phyloP scores from a whole-genome alignment of 768 basidiomycete genomes.

The Tylopilus sp. region DNA sequence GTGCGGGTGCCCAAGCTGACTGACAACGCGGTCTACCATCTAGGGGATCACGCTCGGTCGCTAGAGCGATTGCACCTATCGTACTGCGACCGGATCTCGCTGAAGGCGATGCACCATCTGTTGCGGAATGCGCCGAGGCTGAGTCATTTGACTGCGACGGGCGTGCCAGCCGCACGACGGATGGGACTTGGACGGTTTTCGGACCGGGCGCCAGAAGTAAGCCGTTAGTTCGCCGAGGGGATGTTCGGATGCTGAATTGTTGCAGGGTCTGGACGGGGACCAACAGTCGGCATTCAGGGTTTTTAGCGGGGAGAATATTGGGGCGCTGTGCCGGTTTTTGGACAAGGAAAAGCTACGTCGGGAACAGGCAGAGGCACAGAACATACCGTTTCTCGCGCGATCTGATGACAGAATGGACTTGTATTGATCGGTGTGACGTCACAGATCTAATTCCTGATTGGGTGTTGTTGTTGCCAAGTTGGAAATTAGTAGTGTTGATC shows the following conservation, averaged over 20 bases:
- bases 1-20: conserved; percentile 81
- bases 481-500: not conserved
- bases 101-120: conserved; percentile 71
- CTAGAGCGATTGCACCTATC: conserved; percentile 84
- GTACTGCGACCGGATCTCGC: conserved; percentile 78
- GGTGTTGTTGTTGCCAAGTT: not conserved
- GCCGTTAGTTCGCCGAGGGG: conserved; percentile 23
- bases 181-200: conserved; percentile 76
- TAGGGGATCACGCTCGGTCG: conserved; percentile 65
- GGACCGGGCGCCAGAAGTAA: conserved; percentile 60
- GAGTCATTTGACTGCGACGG: conserved; percentile 76
- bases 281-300: conserved; percentile 76
- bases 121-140: conserved; percentile 57
- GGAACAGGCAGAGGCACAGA: conserved; percentile 54
- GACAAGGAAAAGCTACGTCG: conserved; percentile 64
- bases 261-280: conserved; percentile 59
- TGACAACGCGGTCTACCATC: conserved; percentile 74
- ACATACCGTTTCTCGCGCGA: conserved; percentile 56
- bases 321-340: conserved; percentile 60
- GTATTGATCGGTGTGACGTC: conserved; percentile 36
- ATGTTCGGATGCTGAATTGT: conserved; percentile 2
- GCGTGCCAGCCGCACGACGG: conserved; percentile 69
- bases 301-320: conserved; percentile 68
- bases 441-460: not conserved
- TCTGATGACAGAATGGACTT: conserved; percentile 64